These are phyloP conservation scores for Neospermospora avenae DNA, from an alignment of 2,329 filamentous ascomycete genomes.

Conservation along the genomic window DNA sequence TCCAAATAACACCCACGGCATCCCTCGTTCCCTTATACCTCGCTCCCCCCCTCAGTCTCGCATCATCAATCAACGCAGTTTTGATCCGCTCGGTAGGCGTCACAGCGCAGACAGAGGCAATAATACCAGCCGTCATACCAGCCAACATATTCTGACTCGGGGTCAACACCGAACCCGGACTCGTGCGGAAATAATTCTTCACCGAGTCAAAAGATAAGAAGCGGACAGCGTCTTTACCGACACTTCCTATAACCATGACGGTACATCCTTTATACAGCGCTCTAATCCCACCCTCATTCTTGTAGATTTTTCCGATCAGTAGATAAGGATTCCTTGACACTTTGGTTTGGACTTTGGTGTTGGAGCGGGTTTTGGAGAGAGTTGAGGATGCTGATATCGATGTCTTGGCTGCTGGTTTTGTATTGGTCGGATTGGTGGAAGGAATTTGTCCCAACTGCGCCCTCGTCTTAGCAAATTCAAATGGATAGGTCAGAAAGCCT, in stretches of 20 bases:
- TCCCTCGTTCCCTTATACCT: slow-evolving; percentile 35
- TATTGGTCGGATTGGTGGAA: neutral
- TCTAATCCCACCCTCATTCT: slow-evolving; percentile 53
- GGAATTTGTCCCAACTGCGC: slow-evolving; percentile 45
- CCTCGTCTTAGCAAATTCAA: slow-evolving; percentile 66
- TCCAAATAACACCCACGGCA: slow-evolving; percentile 36
- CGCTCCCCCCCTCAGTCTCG: slow-evolving; percentile 12
- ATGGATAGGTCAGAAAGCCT: slow-evolving; percentile 44
- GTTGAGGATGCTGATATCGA: slow-evolving; percentile 12
- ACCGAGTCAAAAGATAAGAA: slow-evolving; percentile 66
- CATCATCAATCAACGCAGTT: slow-evolving; percentile 50
- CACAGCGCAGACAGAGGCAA: slow-evolving; percentile 61
- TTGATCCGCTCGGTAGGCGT: slow-evolving; percentile 68
- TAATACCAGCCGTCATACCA: slow-evolving; percentile 60
- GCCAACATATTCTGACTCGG: slow-evolving; percentile 56
- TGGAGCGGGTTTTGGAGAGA: slow-evolving; percentile 34
- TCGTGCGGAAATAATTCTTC: slow-evolving; percentile 52
- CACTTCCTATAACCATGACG: slow-evolving; percentile 26
- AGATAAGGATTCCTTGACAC: slow-evolving; percentile 53
- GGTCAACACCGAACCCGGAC: slow-evolving; percentile 52
- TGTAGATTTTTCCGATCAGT: slow-evolving; percentile 52
- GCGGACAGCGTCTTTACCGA: slow-evolving; percentile 63
- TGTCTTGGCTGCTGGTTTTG: too few species aligned
- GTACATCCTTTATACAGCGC: slow-evolving; percentile 44
- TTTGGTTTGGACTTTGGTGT: too few species aligned